Evolutionary conservation across 1,139 yeast genomes (phyloP).

Genomic region (Starmera stellimalicola): DNA sequence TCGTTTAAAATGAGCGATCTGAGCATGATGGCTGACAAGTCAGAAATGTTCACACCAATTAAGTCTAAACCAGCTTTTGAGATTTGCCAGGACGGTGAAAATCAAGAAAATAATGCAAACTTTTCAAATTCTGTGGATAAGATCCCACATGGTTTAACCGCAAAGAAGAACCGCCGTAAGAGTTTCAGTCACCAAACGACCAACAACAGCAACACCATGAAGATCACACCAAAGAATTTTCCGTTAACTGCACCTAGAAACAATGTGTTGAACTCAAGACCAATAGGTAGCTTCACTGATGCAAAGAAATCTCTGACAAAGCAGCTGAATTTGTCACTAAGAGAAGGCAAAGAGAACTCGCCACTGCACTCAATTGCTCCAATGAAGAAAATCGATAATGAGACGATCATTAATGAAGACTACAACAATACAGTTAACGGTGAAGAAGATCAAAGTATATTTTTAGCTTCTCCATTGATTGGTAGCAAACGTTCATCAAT

Average conservation of each 20-base stretch:
- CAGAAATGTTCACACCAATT: conserved; percentile 16
- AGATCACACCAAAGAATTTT: conserved; percentile 19
- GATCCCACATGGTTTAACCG: conserved; percentile 43
- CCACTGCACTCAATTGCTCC: conserved; percentile 6
- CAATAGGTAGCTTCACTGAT: conserved; percentile 9
- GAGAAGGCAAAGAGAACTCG: conserved; percentile 12
- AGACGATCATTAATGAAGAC: not conserved
- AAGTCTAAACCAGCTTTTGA: conserved; percentile 9
- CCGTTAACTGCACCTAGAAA: conserved; percentile 34
- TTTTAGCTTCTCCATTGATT: not conserved
- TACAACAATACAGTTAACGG: not conserved
- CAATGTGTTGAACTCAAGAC: conserved; percentile 18
- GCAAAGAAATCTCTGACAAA: conserved; percentile 16
- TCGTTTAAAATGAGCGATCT: conserved; percentile 4
- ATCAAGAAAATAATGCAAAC: conserved; percentile 4
- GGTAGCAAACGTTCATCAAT: not conserved
- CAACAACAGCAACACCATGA: conserved; percentile 1
- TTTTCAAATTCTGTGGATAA: conserved; percentile 18
- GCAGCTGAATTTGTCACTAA: conserved; percentile 7
- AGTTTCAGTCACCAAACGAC: conserved; percentile 13
- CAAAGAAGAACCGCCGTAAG: conserved; percentile 26
- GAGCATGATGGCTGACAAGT: conserved; percentile 7
- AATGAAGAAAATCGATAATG: conserved; percentile 5
- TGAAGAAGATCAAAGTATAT: not conserved
- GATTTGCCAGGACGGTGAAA: conserved; percentile 7